Evolutionary conservation across 1,284 basidiomycete species (phyloP), one percentile per base, ranked within the genome.

Genomic region (Leccinum fuscescens): DNA sequence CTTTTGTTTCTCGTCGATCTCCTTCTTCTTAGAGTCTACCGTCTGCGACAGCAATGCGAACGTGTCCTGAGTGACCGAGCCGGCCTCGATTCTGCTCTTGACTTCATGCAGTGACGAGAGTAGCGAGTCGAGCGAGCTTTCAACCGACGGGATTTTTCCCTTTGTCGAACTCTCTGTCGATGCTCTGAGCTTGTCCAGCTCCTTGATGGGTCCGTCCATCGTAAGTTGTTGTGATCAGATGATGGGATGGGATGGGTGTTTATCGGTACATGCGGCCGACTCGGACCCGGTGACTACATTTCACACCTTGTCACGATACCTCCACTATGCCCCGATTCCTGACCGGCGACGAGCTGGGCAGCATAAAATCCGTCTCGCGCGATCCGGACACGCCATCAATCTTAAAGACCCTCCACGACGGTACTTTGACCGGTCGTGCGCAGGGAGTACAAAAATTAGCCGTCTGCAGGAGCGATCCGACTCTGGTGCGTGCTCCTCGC

Each of bases 1-100:
- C 75, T 95, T 96, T 78, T 95, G 86, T 1, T 88, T 82, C 53
- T 94, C 91, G 64, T 94, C 93, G 0, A 94, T 80, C 59, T 93
- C 92, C 74, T 89, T 93, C 85, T 91, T 94, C 70, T 79, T 85
- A 2, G 78, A 73, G 48, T 91, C 89, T 2, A 92, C 79, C 2
- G 79, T 78, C 69, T 83, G 83, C 22, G 82, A 78, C 22, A 94
- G 74, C 9, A 81, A 73, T 24, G 73, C 75, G 22, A 90, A 78
- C 39, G 83, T 81, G 6, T 81, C 81, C 57, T 83, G 79, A 3
- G 84, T 79, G 33, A 81, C 78, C 29, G 79, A 77, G n/a, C 85
- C 85, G 0, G 79, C 75, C 54, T 82, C 72, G 58, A 89, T 75
- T 17, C 79, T 78, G 57, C 81, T 78, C 73, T 82, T 88, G 37